These are phyloP conservation scores for Tricholoma bakamatsutake DNA, from an alignment of 768 basidiomycete genomes.

Conservation along the genomic window DNA sequence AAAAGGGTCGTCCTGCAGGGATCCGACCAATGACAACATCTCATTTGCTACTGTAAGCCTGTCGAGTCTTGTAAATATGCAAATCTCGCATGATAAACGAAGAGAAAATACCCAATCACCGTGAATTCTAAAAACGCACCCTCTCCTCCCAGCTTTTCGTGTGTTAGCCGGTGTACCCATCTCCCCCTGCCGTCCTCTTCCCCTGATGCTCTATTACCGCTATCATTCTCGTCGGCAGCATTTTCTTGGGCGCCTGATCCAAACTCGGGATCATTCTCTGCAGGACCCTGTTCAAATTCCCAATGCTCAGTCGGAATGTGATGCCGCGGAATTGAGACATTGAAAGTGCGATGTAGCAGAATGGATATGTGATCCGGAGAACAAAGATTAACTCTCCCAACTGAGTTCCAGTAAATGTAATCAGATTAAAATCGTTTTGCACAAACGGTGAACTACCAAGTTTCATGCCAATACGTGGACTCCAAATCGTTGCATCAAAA, in stretches of 20 bases:
- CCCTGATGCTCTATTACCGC: constrained; percentile 15
- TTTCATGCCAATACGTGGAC: constrained; percentile 74
- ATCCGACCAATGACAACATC: constrained; percentile 87
- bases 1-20: constrained; percentile 73
- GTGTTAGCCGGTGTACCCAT: constrained; percentile 76
- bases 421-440: not conserved
- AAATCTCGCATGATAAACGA: not conserved
- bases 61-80: constrained; percentile 7
- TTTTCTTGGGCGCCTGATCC: constrained; percentile 31
- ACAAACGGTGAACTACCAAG: constrained; percentile 47
- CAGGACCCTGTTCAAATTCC: constrained; percentile 82
- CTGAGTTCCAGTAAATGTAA: constrained; percentile 30
- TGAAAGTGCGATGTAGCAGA: constrained; percentile 88
- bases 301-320: constrained; percentile 81
- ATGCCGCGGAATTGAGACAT: constrained; percentile 88
- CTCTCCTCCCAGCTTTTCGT: constrained; percentile 60
- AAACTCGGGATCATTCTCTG: constrained; percentile 76
- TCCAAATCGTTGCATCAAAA: constrained; percentile 89
- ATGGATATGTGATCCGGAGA: constrained; percentile 92
- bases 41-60: constrained; percentile 89
- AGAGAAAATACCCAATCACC: constrained; percentile 70
- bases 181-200: constrained; percentile 49
- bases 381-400: constrained; percentile 80
- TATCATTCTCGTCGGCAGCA: constrained; percentile 16
- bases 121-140: constrained; percentile 74